Conservation (phyloP, 345 rosid species). For the Eucalyptus marginata region DNA sequence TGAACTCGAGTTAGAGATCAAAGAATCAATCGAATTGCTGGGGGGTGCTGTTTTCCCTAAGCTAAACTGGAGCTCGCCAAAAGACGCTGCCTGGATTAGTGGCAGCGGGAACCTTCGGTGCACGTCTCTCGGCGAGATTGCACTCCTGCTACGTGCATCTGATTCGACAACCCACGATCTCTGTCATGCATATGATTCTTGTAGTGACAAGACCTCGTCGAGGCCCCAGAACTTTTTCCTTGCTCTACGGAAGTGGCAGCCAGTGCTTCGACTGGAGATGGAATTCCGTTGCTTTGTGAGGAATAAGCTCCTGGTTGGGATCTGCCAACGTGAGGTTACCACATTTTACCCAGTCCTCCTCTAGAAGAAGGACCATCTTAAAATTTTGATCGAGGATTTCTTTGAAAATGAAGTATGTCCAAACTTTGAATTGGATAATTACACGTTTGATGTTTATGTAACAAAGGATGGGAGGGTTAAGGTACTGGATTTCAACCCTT, state of each 20-base stretch:
- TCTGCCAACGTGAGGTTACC: slow-evolving; percentile 60
- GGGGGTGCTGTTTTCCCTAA: slow-evolving; percentile 68
- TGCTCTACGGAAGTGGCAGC: slow-evolving; percentile 71
- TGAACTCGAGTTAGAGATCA: slow-evolving; percentile 47
- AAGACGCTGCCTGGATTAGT: slow-evolving; percentile 90
- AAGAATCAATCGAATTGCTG: slow-evolving; percentile 45
- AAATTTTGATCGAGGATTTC: slow-evolving; percentile 29
- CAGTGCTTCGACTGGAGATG: slow-evolving; percentile 47
- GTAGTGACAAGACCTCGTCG: slow-evolving; percentile 30
- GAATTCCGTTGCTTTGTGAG: slow-evolving; percentile 70
- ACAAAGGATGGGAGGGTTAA: slow-evolving; percentile 34
- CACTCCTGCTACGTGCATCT: slow-evolving; percentile 62
- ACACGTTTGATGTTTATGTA: slow-evolving; percentile 66
- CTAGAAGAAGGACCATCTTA: slow-evolving; percentile 18
- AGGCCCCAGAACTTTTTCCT: slow-evolving; percentile 65
- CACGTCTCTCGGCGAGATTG: slow-evolving; percentile 26
- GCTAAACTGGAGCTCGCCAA: slow-evolving; percentile 87
- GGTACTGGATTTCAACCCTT: slow-evolving; percentile 72
- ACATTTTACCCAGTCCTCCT: slow-evolving; percentile 52
- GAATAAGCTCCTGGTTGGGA: slow-evolving; percentile 35
- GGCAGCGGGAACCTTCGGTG: slow-evolving; percentile 53
- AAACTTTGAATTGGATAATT: slow-evolving; percentile 46
- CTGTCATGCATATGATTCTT: slow-evolving; percentile 68
- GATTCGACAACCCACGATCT: slow-evolving; percentile 63
- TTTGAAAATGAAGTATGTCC: slow-evolving; percentile 21